Conservation (phyloP, 371 early-diverging fungal species). For the Ordospora colligata region DNA sequence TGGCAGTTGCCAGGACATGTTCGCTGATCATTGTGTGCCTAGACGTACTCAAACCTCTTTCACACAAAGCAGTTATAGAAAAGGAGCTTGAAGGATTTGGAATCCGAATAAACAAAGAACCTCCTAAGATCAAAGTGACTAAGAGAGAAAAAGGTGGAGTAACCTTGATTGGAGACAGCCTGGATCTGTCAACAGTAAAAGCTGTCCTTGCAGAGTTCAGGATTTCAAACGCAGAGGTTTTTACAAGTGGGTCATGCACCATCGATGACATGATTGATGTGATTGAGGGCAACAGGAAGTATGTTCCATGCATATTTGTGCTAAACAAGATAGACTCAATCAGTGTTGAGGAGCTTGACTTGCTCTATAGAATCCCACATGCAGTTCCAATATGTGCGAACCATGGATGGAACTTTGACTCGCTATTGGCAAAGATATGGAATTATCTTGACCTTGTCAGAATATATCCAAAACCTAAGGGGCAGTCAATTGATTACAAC, state of each 20-base stretch:
- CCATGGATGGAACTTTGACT: conserved; percentile 98
- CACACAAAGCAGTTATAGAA: conserved; percentile 76
- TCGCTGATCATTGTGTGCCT: conserved; percentile 91
- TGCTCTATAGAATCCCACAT: conserved; percentile 89
- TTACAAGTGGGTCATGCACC: conserved; percentile 71
- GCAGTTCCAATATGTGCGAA: conserved; percentile 88
- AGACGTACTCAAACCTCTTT: conserved; percentile 85
- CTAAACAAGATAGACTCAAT: conserved; percentile 96
- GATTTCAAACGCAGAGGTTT: conserved; percentile 93
- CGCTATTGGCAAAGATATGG: conserved; percentile 70
- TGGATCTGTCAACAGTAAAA: conserved; percentile 79
- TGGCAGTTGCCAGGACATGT: conserved; percentile 89
- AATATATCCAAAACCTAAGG: conserved; percentile 94
- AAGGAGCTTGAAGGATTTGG: conserved; percentile 93
- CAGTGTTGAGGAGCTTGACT: conserved; percentile 77
- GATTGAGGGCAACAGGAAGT: conserved; percentile 83
- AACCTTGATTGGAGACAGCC: conserved; percentile 74
- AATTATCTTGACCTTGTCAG: conserved; percentile 53
- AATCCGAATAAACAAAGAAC: conserved; percentile 77
- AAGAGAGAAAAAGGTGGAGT: conserved; percentile 96
- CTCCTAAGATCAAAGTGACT: conserved; percentile 75
- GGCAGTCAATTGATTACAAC: conserved; percentile 84
- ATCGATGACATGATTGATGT: conserved; percentile 97
- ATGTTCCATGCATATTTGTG: conserved; percentile 85
- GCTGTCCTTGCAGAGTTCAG: conserved; percentile 87